Base-by-base conservation (phyloP, 768 basidiomycete species). In the Trichaptum fuscoviolaceum region DNA sequence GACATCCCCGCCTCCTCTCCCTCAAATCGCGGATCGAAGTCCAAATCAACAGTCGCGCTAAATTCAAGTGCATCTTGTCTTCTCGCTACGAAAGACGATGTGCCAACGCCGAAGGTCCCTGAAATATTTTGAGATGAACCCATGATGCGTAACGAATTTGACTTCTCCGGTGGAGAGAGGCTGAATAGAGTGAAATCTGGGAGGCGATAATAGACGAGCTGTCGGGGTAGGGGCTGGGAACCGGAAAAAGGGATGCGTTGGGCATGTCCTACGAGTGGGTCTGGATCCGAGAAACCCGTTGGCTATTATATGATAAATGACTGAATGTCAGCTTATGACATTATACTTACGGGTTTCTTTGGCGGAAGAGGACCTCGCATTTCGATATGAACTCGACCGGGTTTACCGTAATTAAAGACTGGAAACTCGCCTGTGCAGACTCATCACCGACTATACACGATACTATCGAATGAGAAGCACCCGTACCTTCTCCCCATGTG, bases 21-120 rank as follows among this genome's bases (percentile, higher is more conserved):
- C 0, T 63, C 66, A 34, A 62, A 27, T 7, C 67, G 67, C 0
- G 73, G 73, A 15, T 63, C 26, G 57, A 77, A 67, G 17, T 72
- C 67, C 23, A 71, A 42, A 9, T 62, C 59, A 25, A 75, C 75
- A 61, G 64, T 69, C 58, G 69, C 71, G 18, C 67, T 71, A 64
- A 76, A 77, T 34, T 74, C 67, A 25, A 75, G 72, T 42, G 76
- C 72, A 52, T 71, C 70, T 67, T 77, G 76, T 26, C 76, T 69
- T 20, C 76, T 70, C 1, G 71, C 74, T n/a, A 77, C 70, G 34
- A 76, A 76, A 20, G 74, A 73, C 57, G 71, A 70, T 10, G 74
- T 72, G 9, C 73, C 73, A 12, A 52, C 42, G 10, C 25, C 30
- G 36, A 74, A 70, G 7, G 69, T 72, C 8, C 73, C 75, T 0